Evolutionary conservation across 768 basidiomycete genomes (phyloP).

Genomic region (Pholiota molesta): DNA sequence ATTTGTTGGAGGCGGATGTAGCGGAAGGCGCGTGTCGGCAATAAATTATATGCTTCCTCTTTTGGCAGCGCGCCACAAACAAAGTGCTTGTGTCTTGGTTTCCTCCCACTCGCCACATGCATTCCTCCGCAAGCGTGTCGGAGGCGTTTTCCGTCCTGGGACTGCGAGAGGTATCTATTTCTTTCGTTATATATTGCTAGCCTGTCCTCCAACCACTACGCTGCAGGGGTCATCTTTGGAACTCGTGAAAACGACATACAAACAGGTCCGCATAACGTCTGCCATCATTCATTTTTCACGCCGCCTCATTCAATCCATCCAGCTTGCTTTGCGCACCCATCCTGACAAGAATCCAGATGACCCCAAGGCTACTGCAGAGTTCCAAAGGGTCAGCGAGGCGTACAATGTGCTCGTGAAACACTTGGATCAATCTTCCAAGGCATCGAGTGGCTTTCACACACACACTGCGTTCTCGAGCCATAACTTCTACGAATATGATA

Average conservation of each 20-base stretch:
- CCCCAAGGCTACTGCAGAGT: slow-evolving; percentile 64
- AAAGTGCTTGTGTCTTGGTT: slow-evolving; percentile 21
- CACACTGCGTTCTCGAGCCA: slow-evolving; percentile 9
- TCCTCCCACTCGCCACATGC: slow-evolving; percentile 1
- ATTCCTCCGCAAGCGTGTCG: slow-evolving; percentile 15
- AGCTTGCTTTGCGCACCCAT: slow-evolving; percentile 71
- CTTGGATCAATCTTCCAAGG: slow-evolving; percentile 37
- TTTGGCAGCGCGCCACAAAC: slow-evolving; percentile 9
- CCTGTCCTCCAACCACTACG: slow-evolving; percentile 13
- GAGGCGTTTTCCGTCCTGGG: slow-evolving; percentile 50
- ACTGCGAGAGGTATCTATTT: slow-evolving; percentile 49
- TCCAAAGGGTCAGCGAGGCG: slow-evolving; percentile 71
- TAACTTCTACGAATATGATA: slow-evolving; percentile 34
- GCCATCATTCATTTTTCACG: slow-evolving; percentile 1
- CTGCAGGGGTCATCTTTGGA: slow-evolving; percentile 63
- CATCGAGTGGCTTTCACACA: background rate
- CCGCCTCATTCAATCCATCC: slow-evolving; percentile 6
- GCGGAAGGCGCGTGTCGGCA: background rate
- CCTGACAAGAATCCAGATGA: slow-evolving; percentile 79
- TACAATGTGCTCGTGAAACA: slow-evolving; percentile 64
- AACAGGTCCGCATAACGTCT: slow-evolving; percentile 48
- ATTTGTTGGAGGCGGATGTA: background rate
- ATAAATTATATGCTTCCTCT: slow-evolving; percentile 1
- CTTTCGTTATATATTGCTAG: background rate
- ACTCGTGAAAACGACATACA: slow-evolving; percentile 68